Base-by-base conservation (phyloP, 192 early-diverging fungal species). In the Jimgerdemannia flammicorona region DNA sequence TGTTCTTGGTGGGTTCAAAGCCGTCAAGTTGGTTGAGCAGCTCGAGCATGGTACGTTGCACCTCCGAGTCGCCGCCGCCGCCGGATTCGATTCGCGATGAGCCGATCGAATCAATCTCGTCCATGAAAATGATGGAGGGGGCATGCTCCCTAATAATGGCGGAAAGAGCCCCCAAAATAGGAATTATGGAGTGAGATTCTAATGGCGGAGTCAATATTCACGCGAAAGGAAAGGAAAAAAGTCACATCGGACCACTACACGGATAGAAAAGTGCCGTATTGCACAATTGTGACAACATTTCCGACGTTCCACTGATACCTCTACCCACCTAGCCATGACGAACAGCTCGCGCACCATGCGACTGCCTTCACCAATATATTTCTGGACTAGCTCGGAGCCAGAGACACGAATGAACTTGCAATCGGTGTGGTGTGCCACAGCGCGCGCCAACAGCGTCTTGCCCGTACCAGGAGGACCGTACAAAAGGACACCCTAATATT, bases 51-150 rank as follows among this genome's bases (percentile, higher is more conserved):
- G 94, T 96, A 72, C 94, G 87, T 78, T 96, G 94, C 40, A 96
- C 94, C 86, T 96, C 94, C 68, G 93, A 94, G 78, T 96, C 94
- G 44, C 94, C 93, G 44, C 92, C 89, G 19, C 88, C 88, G 63
- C 93, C 91, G 40, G 87, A 87, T 66, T 95, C 93, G 43, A 92
- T 91, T 74, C 94, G 91, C 41, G 93, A 93, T 40, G 93, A 94
- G 71, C 94, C 94, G 80, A 96, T 95, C 3, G 92, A 94, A 79
- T 96, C 95, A 71, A 96, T 94, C 81, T 96, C 95, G 80, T 96
- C 95, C 93, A 96, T 95, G 71, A 96, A 96, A 74, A 96, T 95
- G 76, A 95, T 96, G 40, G 94, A 95, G 44, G 95, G 95, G 3
- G 95, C 95, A 72, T 96, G 95, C 77, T 95, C 93, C 82, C 95